These are phyloP conservation scores for Astrothelium subdiscretum DNA, from an alignment of 495 filamentous ascomycete genomes.

Conservation along the genomic window DNA sequence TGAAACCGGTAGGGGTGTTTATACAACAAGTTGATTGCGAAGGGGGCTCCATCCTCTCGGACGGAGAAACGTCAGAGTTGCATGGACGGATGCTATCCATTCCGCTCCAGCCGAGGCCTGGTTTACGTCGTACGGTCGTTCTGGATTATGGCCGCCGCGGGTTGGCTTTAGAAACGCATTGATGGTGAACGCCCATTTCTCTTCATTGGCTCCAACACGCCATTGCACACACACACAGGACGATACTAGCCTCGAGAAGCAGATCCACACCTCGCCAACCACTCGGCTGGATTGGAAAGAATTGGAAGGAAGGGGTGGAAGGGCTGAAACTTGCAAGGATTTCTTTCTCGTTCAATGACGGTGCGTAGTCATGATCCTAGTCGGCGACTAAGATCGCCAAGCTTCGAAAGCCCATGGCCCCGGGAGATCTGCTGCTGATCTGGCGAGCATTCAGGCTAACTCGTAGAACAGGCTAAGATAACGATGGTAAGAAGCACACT, in stretches of 20 bases:
- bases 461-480: no score
- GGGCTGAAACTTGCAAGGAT: no score
- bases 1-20: neutral
- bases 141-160: neutral
- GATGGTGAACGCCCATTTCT: neutral
- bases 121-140: no score
- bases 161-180: neutral
- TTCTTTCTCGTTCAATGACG: neutral
- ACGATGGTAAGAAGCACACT: no score
- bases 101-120: no score
- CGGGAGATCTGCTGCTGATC: no score
- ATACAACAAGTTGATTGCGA: neutral
- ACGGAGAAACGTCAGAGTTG: neutral
- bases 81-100: neutral
- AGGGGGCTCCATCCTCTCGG: neutral
- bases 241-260: no score
- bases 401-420: no score
- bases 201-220: neutral
- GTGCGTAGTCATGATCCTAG: no score
- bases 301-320: neutral
- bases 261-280: no score
- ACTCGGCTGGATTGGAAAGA: neutral
- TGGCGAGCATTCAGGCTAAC: no score
- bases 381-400: neutral
- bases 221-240: no score